These are phyloP conservation scores for Liquidambar formosana DNA, from an alignment of 164 flowering plant genomes.

Conservation along the genomic window DNA sequence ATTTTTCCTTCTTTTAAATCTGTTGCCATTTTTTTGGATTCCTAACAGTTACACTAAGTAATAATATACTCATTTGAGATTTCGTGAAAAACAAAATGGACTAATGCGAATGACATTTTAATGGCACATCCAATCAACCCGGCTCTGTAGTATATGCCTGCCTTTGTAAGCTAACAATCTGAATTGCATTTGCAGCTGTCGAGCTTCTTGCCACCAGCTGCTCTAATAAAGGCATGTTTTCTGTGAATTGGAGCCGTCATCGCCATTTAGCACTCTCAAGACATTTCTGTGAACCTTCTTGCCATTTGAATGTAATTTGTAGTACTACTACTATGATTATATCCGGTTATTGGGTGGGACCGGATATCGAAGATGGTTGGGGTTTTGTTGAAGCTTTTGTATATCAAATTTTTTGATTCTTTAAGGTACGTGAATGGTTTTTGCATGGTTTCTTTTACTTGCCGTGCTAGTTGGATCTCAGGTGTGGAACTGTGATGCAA, in stretches of 20 bases:
- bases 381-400: constrained; percentile 74
- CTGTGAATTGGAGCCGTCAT: constrained; percentile 13
- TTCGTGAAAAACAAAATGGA: too few relatives aligned
- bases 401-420: constrained; percentile 31
- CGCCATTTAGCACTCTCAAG: constrained; percentile 7
- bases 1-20: too few relatives aligned
- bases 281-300: constrained; percentile 18
- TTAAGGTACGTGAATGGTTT: too few relatives aligned
- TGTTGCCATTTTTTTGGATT: too few relatives aligned
- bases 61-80: too few relatives aligned
- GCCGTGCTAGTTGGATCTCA: too few relatives aligned
- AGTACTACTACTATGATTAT: constrained; percentile 26
- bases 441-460: too few relatives aligned
- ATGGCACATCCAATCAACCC: too few relatives aligned
- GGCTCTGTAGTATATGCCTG: too few relatives aligned
- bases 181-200: constrained; percentile 32
- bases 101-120: too few relatives aligned
- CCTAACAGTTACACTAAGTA: too few relatives aligned
- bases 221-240: constrained; percentile 18
- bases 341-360: constrained; percentile 88
- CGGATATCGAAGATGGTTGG: constrained; percentile 88
- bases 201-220: constrained; percentile 4
- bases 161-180: neutral
- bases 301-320: constrained; percentile 26
- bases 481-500: too few relatives aligned